These are phyloP conservation scores for Colletotrichum neosansevieriae DNA, from an alignment of 2,329 filamentous ascomycete genomes.

Conservation along the genomic window DNA sequence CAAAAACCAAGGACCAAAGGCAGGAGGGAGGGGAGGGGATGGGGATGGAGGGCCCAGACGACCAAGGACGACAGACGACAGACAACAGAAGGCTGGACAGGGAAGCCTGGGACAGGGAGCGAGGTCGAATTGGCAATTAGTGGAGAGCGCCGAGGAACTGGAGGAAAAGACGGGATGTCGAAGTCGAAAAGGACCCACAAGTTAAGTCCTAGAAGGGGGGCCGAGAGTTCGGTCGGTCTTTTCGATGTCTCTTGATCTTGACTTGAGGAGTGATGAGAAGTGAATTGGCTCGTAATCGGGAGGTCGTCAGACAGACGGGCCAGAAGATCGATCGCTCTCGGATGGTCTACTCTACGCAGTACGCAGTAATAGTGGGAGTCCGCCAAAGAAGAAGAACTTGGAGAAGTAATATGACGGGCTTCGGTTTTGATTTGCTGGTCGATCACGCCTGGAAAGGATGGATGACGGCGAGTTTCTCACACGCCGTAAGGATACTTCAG, in stretches of 20 bases:
- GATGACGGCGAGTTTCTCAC: background rate
- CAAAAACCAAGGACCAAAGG: conserved; percentile 23
- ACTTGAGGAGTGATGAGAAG: too few species aligned
- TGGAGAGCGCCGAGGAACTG: conserved; percentile 13
- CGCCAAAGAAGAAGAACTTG: too few species aligned
- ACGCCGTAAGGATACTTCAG: too few species aligned
- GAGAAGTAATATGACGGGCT: too few species aligned
- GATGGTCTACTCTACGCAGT: too few species aligned
- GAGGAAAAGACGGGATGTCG: background rate
- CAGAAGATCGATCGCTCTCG: too few species aligned
- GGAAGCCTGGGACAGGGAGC: conserved; percentile 13
- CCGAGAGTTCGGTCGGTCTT: too few species aligned
- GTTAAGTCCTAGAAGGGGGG: background rate
- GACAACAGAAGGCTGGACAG: conserved; percentile 6
- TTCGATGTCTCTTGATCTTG: too few species aligned
- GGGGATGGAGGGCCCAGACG: background rate
- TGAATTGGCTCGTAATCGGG: too few species aligned
- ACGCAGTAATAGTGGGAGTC: too few species aligned
- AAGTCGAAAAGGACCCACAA: background rate
- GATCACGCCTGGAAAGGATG: background rate
- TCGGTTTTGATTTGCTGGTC: background rate
- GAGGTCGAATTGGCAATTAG: conserved; percentile 13
- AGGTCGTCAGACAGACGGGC: too few species aligned
- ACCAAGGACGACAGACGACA: conserved; percentile 10
- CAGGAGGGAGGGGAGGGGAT: too few species aligned